These are phyloP conservation scores for Cercospora nicotianae DNA, from an alignment of 2,329 filamentous ascomycete species.

Conservation along the genomic window DNA sequence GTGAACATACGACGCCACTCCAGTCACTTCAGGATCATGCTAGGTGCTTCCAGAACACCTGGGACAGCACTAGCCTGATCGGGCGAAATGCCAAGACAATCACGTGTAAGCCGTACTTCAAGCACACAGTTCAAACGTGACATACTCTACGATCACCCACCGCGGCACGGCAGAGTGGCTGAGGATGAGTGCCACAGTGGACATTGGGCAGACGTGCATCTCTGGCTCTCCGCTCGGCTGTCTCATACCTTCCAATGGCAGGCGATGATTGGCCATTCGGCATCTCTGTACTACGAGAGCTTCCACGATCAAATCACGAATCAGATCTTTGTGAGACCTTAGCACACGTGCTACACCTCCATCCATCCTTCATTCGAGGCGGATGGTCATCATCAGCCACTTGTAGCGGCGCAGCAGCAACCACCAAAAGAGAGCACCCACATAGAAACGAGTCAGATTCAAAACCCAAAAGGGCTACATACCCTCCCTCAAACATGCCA, in stretches of 20 bases:
- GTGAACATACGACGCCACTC: background rate
- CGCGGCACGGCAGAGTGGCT: background rate
- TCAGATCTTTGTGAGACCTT: constrained; percentile 5
- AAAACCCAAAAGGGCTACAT: constrained; percentile 3
- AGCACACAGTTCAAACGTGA: background rate
- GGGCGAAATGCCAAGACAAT: background rate
- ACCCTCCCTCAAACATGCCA: background rate
- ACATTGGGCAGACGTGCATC: constrained; percentile 10
- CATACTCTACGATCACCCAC: background rate
- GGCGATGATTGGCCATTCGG: constrained; percentile 1
- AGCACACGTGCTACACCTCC: background rate
- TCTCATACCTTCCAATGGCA: background rate
- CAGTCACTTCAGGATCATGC: constrained; percentile 16
- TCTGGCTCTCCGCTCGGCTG: constrained; percentile 2
- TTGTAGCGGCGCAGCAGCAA: background rate
- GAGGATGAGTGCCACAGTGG: background rate
- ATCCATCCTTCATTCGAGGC: background rate
- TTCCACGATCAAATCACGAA: background rate
- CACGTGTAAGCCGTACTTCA: background rate
- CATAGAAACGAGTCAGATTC: background rate
- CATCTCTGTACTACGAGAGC: constrained; percentile 6
- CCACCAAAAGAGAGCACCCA: background rate
- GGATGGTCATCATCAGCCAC: background rate
- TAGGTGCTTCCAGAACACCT: constrained; percentile 15
- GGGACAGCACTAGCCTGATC: constrained; percentile 2